phyloP scores from a whole-genome alignment of 176 grass and related monocot species.

The Carex parvula region DNA sequence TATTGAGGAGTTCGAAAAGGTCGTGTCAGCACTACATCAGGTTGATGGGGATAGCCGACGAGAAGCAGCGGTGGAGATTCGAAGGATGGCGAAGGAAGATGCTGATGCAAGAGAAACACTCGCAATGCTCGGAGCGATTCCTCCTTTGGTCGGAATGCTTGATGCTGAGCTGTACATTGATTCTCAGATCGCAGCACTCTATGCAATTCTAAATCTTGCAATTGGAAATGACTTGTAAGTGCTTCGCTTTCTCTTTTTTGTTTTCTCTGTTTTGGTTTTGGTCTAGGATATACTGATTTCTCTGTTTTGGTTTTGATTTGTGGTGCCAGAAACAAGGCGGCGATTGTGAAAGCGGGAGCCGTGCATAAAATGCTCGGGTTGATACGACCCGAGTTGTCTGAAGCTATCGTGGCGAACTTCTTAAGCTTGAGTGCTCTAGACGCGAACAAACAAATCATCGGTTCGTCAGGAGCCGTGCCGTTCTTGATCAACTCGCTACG shows the following conservation, averaged over 20 bases:
- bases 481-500: conserved; percentile 59
- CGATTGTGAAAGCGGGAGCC: conserved; percentile 81
- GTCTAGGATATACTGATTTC: conserved; percentile 19
- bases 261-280: conserved; percentile 27
- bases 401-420: conserved; percentile 79
- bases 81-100: conserved; percentile 77
- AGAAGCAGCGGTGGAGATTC: conserved; percentile 52
- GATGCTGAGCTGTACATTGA: conserved; percentile 30
- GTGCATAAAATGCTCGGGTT: conserved; percentile 90
- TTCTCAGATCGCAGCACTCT: conserved; percentile 44
- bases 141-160: conserved; percentile 76
- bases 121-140: conserved; percentile 77
- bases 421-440: conserved; percentile 89
- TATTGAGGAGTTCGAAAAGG: conserved; percentile 30
- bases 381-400: conserved; percentile 37
- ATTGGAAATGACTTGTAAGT: conserved; percentile 93
- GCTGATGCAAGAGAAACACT: conserved; percentile 68
- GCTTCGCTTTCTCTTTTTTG: conserved; percentile 17
- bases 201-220: conserved; percentile 84
- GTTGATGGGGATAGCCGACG: background rate
- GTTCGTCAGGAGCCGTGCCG: conserved; percentile 45
- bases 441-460: conserved; percentile 74
- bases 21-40: conserved; percentile 34
- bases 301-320: conserved; percentile 4
- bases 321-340: conserved; percentile 71